A percentile compares a stretch with the other conserved stretches of the same genome.
These are phyloP conservation scores for Suhomyces atakaporum DNA, from an alignment of 1,139 yeast species.

Conservation along the genomic window DNA sequence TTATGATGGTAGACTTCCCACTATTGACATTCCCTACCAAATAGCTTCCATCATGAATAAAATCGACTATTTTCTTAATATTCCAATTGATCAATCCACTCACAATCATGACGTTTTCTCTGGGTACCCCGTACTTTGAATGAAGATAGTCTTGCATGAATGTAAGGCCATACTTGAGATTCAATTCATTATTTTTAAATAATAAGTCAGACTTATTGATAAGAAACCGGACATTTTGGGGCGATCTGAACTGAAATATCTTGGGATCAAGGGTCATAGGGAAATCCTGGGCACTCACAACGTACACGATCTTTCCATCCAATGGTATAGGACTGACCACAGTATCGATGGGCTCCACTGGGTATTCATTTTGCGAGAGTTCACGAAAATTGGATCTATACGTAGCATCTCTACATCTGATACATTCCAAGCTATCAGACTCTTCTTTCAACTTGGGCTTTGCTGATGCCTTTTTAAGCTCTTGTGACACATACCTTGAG, in stretches of 20 bases:
- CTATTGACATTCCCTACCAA: constrained; percentile 73
- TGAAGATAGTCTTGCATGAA: constrained; percentile 49
- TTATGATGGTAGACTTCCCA: constrained; percentile 73
- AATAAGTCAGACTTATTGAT: constrained; percentile 63
- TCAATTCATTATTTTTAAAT: constrained; percentile 33
- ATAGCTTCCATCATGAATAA: constrained; percentile 49
- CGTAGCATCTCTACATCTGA: constrained; percentile 56
- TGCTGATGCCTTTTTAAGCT: constrained; percentile 6
- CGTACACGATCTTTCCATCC: constrained; percentile 54
- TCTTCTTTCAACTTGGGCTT: constrained; percentile 9
- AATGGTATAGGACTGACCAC: constrained; percentile 45
- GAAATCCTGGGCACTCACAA: constrained; percentile 67
- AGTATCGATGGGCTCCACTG: constrained; percentile 37
- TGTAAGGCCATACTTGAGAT: constrained; percentile 39
- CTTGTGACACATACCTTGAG: constrained; percentile 6
- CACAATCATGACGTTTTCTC: constrained; percentile 48
- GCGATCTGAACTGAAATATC: constrained; percentile 37
- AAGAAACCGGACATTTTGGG: constrained; percentile 47
- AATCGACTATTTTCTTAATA: constrained; percentile 31
- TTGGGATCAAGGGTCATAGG: constrained; percentile 58
- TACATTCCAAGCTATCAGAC: constrained; percentile 36
- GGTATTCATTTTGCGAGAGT: constrained; percentile 30
- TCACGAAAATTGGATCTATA: constrained; percentile 36
- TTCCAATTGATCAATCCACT: constrained; percentile 60
- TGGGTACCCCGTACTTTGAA: constrained; percentile 41